phyloP scores from a whole-genome alignment of 495 filamentous ascomycete genomes.

The Talaromyces nanjingensis region DNA sequence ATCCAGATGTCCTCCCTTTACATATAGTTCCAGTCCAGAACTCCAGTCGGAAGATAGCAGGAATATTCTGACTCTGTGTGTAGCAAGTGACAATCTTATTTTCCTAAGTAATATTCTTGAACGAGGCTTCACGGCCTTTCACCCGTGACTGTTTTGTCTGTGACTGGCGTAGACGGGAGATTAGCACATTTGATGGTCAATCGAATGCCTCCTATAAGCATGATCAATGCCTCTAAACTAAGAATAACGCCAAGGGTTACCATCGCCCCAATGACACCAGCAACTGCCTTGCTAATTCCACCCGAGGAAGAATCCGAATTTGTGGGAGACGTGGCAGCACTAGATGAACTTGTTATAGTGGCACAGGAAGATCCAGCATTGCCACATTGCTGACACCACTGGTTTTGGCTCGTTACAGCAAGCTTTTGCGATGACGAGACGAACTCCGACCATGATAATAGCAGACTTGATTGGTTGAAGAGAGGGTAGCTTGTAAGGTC shows the following conservation, averaged over 20 bases:
- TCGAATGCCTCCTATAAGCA: neutral
- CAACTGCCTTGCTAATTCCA: slow-evolving; percentile 33
- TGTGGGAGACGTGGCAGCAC: neutral
- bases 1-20: no score
- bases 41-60: no score
- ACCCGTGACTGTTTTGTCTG: no score
- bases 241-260: slow-evolving; percentile 51
- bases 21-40: no score
- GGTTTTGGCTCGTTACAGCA: slow-evolving; percentile 26
- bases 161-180: neutral
- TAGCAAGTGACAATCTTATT: no score
- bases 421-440: slow-evolving; percentile 28
- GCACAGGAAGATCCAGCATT: slow-evolving; percentile 34
- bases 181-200: neutral
- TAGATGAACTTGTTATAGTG: no score
- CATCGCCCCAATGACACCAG: slow-evolving; percentile 56
- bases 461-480: slow-evolving; percentile 25
- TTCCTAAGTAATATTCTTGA: no score
- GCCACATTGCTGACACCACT: slow-evolving; percentile 42
- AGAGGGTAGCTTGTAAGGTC: slow-evolving; percentile 31
- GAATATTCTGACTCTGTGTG: no score
- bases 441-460: slow-evolving; percentile 37
- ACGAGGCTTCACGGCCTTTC: no score
- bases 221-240: slow-evolving; percentile 26
- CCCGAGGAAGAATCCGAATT: slow-evolving; percentile 2